A percentile compares a stretch with the other conserved stretches of the same genome.
These are phyloP conservation scores for Meyerozyma elateridarum DNA, from an alignment of 1,139 yeast genomes.

Conservation along the genomic window DNA sequence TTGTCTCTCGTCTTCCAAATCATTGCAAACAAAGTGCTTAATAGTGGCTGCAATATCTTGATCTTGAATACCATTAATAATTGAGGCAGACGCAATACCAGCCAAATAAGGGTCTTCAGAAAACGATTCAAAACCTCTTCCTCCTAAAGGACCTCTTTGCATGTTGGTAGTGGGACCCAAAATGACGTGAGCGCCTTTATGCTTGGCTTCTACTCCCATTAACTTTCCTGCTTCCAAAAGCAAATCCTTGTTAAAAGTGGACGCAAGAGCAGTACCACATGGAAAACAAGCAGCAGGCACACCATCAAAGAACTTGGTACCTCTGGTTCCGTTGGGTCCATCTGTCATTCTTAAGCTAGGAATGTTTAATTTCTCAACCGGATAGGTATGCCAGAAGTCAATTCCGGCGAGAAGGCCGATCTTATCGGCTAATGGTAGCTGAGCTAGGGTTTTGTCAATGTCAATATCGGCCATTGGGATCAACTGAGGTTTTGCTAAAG, in stretches of 20 bases:
- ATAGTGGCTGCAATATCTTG: constrained; percentile 10
- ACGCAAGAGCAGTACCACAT: constrained; percentile 11
- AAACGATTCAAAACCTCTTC: constrained; percentile 12
- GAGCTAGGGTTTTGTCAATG: too few relatives aligned
- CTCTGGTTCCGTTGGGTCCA: constrained; percentile 13
- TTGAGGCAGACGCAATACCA: constrained; percentile 10
- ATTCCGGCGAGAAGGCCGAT: constrained; percentile 16
- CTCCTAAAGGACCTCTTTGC: constrained; percentile 13
- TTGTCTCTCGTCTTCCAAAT: constrained; percentile 10
- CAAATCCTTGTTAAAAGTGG: constrained; percentile 11
- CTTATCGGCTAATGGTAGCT: too few relatives aligned
- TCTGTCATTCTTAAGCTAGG: constrained; percentile 12
- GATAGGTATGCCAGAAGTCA: constrained; percentile 21
- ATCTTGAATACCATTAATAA: constrained; percentile 11
- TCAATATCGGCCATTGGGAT: constrained; percentile 5
- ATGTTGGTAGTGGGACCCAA: constrained; percentile 34
- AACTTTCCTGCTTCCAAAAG: constrained; percentile 24
- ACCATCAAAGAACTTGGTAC: constrained; percentile 10
- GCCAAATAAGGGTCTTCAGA: constrained; percentile 13
- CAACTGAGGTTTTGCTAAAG: too few relatives aligned
- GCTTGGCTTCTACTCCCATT: constrained; percentile 33
- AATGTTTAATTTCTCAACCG: constrained; percentile 15
- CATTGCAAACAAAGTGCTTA: constrained; percentile 12
- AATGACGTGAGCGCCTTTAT: constrained; percentile 29
- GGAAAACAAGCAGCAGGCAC: constrained; percentile 11